Conservation (phyloP, 768 basidiomycete species). For the Austroboletus eburneus region DNA sequence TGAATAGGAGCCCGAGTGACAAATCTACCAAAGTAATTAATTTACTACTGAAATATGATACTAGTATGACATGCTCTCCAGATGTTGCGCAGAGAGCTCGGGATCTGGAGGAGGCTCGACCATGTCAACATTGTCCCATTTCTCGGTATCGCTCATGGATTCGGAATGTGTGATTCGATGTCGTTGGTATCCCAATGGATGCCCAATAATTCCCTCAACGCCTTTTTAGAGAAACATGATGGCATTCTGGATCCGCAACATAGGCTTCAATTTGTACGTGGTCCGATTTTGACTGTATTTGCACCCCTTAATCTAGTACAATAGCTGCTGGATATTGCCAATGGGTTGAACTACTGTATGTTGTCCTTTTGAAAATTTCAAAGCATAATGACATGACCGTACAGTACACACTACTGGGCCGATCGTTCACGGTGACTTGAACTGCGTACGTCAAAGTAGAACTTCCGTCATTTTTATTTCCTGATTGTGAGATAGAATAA, state of each 20-base stretch:
- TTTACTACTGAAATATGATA: not conserved
- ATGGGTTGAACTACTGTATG: not conserved
- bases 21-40: not conserved
- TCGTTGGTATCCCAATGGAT: not conserved
- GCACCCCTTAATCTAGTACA: not conserved
- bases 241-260: not conserved
- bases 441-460: not conserved
- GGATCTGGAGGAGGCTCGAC: not conserved
- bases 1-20: not conserved
- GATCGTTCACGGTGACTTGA: slow-evolving; percentile 1
- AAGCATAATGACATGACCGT: not conserved
- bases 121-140: not conserved
- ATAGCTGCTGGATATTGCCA: not conserved
- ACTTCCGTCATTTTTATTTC: not conserved
- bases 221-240: not conserved
- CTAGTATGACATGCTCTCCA: not conserved
- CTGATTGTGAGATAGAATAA: not conserved
- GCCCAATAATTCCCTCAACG: not conserved
- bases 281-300: not conserved
- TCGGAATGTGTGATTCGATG: not conserved
- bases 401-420: not conserved
- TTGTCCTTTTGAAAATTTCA: not conserved
- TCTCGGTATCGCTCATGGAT: not conserved
- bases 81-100: not conserved
- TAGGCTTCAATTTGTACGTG: not conserved